A percentile compares a stretch with the other conserved stretches of the same genome.
Evolutionary conservation across 2,329 filamentous ascomycete species (phyloP).

Genomic region (Fusarium fracticaudum): DNA sequence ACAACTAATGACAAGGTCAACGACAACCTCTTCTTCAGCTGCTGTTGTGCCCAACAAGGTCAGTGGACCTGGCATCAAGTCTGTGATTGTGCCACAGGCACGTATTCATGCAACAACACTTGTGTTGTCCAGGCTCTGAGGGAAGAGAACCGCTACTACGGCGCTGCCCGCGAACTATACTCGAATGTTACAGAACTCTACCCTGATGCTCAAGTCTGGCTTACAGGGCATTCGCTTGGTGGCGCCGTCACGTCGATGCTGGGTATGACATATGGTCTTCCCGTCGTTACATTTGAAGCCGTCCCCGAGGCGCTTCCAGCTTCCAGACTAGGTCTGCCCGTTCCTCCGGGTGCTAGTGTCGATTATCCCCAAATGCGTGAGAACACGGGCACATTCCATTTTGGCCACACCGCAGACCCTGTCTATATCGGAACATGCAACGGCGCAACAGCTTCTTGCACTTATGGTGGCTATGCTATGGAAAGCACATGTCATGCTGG

Average conservation of each 20-base stretch:
- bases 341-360: conserved; percentile 81
- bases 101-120: conserved; percentile 91
- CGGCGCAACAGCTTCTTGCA: conserved; percentile 86
- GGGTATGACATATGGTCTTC: conserved; percentile 88
- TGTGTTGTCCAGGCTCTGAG: conserved; percentile 80
- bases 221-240: conserved; percentile 91
- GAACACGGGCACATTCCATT: conserved; percentile 84
- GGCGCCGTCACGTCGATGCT: conserved; percentile 89
- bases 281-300: conserved; percentile 92
- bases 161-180: conserved; percentile 87
- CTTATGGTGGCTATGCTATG: conserved; percentile 91
- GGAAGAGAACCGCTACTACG: conserved; percentile 91
- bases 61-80: conserved; percentile 91
- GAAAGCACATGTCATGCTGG: conserved; percentile 94
- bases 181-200: conserved; percentile 92
- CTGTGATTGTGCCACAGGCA: conserved; percentile 88
- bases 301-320: conserved; percentile 91
- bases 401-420: conserved; percentile 95
- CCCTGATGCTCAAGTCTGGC: conserved; percentile 84
- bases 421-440: conserved; percentile 96
- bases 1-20: conserved; percentile 98
- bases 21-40: conserved; percentile 97
- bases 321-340: conserved; percentile 82
- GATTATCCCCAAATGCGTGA: conserved; percentile 74
- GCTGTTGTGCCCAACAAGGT: conserved; percentile 94